Percentiles rank a stretch among this genome's conserved stretches.
These are phyloP conservation scores for Colletotrichum sansevieriae DNA, from an alignment of 2,329 filamentous ascomycete genomes.

Conservation along the genomic window DNA sequence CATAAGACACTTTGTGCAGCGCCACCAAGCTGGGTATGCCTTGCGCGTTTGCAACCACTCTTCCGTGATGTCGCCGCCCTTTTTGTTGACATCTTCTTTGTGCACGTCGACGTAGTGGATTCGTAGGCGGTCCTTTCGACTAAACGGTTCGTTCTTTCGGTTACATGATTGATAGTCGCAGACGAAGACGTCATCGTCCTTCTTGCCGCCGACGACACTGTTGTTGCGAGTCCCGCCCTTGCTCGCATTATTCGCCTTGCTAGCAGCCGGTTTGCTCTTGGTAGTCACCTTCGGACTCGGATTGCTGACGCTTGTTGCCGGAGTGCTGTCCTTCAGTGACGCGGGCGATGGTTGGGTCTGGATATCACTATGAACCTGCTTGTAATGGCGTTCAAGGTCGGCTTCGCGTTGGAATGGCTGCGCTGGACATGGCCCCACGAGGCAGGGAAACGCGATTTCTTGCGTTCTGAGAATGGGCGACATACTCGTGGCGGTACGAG, in stretches of 20 bases:
- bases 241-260: slow-evolving; percentile 4
- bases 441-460: slow-evolving; percentile 49
- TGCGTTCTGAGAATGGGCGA: slow-evolving; percentile 38
- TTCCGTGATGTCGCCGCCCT: slow-evolving; percentile 53
- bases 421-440: slow-evolving; percentile 56
- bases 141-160: slow-evolving; percentile 61
- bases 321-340: slow-evolving; percentile 38
- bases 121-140: slow-evolving; percentile 68
- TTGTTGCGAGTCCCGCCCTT: slow-evolving; percentile 33
- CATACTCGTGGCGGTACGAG: slow-evolving; percentile 32
- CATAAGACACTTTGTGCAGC: slow-evolving; percentile 65
- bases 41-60: slow-evolving; percentile 57
- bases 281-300: slow-evolving; percentile 37
- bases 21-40: slow-evolving; percentile 63
- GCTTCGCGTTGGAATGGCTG: slow-evolving; percentile 64
- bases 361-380: slow-evolving; percentile 59
- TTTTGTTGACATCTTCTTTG: slow-evolving; percentile 65
- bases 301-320: slow-evolving; percentile 34
- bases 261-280: slow-evolving; percentile 18
- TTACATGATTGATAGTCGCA: slow-evolving; percentile 67
- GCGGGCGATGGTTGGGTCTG: slow-evolving; percentile 35
- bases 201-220: slow-evolving; percentile 41
- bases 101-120: slow-evolving; percentile 69
- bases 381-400: slow-evolving; percentile 67
- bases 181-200: slow-evolving; percentile 56